These are phyloP conservation scores for Sarcodon aspratus DNA, from an alignment of 768 basidiomycete genomes.

Conservation along the genomic window DNA sequence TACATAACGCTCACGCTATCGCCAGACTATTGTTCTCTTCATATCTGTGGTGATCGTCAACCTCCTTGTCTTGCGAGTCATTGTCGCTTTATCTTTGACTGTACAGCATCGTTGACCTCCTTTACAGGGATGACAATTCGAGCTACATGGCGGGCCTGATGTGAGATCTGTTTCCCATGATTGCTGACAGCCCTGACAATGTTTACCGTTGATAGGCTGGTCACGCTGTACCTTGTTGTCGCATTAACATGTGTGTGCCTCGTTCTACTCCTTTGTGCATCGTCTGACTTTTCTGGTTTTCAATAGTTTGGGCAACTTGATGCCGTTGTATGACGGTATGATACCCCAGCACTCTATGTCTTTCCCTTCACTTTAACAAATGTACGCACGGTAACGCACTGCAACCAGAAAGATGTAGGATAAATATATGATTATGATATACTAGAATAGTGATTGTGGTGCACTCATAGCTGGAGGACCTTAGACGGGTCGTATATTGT, in stretches of 20 bases:
- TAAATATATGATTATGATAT: too few relatives aligned
- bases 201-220: conserved; percentile 14
- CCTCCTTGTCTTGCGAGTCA: conserved; percentile 57
- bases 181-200: neutral
- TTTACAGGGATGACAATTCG: conserved; percentile 60
- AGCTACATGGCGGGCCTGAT: conserved; percentile 92
- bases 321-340: too few relatives aligned
- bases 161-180: conserved; percentile 18
- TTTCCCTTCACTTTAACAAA: too few relatives aligned
- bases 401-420: too few relatives aligned
- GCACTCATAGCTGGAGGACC: too few relatives aligned
- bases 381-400: too few relatives aligned
- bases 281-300: too few relatives aligned
- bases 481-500: too few relatives aligned
- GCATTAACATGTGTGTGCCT: conserved; percentile 77
- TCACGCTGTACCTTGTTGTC: conserved; percentile 70
- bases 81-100: neutral
- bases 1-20: neutral
- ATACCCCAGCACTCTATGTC: too few relatives aligned
- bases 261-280: too few relatives aligned
- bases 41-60: conserved; percentile 84
- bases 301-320: too few relatives aligned
- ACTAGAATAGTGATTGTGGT: too few relatives aligned
- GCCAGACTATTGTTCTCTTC: conserved; percentile 72
- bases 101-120: conserved; percentile 1